These are phyloP conservation scores for Arabis hirsuta DNA, from an alignment of 345 rosid genomes.

Conservation along the genomic window DNA sequence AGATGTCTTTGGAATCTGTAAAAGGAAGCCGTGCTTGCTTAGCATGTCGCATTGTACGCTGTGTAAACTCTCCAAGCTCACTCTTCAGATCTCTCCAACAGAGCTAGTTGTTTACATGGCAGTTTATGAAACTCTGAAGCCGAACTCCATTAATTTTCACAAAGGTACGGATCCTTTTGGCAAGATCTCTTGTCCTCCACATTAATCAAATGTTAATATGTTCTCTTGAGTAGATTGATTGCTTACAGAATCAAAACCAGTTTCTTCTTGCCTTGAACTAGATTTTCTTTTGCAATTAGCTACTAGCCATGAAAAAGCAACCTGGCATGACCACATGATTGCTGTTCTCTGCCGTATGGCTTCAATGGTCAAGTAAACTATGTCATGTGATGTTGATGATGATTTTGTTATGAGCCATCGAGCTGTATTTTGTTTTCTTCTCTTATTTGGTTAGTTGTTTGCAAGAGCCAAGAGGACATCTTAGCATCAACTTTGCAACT, in stretches of 20 bases:
- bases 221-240: not conserved
- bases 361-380: not conserved
- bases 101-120: slow-evolving; percentile 14
- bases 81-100: slow-evolving; percentile 6
- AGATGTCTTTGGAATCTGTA: slow-evolving; percentile 6
- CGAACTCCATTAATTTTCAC: not conserved
- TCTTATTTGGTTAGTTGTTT: not conserved
- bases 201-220: not conserved
- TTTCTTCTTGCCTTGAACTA: not conserved
- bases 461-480: not conserved
- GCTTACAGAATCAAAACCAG: slow-evolving; percentile 13
- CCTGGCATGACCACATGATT: slow-evolving; percentile 2
- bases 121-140: not conserved
- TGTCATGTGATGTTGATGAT: slow-evolving; percentile 11
- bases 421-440: not conserved
- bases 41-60: not conserved
- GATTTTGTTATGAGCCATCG: not conserved
- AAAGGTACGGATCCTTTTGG: slow-evolving; percentile 18
- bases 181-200: slow-evolving; percentile 4
- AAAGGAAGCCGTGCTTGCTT: slow-evolving; percentile 5
- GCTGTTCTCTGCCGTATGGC: not conserved
- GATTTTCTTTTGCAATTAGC: not conserved
- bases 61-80: slow-evolving; percentile 20
- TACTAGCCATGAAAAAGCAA: not conserved
- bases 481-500: slow-evolving; percentile 18